Conservation (phyloP, 768 basidiomycete genomes). For the Hygrophorus pudorinus region DNA sequence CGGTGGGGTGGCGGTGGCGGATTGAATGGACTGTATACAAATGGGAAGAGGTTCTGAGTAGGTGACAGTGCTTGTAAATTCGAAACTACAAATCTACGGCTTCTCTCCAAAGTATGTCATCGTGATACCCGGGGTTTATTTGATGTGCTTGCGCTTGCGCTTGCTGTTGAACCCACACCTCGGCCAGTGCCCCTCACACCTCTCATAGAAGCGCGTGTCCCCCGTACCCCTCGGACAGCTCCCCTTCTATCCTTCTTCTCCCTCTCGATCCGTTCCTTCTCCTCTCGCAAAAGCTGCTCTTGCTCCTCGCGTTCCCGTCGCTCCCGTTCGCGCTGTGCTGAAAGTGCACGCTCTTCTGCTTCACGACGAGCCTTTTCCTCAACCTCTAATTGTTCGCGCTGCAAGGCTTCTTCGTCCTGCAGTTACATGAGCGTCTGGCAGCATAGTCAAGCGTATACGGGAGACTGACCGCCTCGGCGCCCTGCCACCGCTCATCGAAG, state of each 20-base stretch:
- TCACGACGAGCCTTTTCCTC: conserved; percentile 31
- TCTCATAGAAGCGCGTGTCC: conserved; percentile 57
- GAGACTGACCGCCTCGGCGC: conserved; percentile 55
- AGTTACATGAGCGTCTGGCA: not conserved
- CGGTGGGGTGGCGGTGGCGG: conserved; percentile 16
- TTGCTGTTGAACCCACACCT: too few species aligned
- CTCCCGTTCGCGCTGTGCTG: conserved; percentile 32
- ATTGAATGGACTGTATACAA: conserved; percentile 14
- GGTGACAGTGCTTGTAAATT: too few species aligned
- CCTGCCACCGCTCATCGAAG: conserved; percentile 70
- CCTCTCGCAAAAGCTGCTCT: conserved; percentile 36
- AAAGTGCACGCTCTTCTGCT: conserved; percentile 34
- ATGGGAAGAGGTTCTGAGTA: conserved; percentile 9
- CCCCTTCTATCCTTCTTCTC: conserved; percentile 35
- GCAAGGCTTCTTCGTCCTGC: conserved; percentile 52
- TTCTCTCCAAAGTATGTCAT: too few species aligned
- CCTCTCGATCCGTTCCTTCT: conserved; percentile 21
- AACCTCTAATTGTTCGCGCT: conserved; percentile 37
- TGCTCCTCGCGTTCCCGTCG: conserved; percentile 35
- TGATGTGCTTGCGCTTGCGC: too few species aligned
- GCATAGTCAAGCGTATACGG: not conserved
- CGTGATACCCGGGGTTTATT: too few species aligned
- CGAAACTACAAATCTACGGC: too few species aligned
- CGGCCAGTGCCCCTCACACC: conserved; percentile 25
- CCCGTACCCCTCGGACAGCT: conserved; percentile 61